These are phyloP conservation scores for Papiliotrema nemorosa DNA, from an alignment of 1,284 basidiomycete species.

Conservation along the genomic window DNA sequence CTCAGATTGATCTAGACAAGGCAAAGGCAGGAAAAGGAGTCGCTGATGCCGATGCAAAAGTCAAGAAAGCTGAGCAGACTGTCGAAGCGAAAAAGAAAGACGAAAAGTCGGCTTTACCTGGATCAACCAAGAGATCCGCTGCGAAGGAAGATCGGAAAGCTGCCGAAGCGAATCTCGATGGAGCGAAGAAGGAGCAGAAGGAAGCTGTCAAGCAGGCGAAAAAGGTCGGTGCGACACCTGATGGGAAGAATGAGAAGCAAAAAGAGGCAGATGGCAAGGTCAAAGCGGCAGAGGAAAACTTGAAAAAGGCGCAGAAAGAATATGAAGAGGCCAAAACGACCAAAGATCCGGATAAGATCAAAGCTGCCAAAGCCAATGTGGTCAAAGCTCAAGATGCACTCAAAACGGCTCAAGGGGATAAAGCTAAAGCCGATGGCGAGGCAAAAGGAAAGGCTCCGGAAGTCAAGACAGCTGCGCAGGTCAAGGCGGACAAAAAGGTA, in stretches of 20 bases:
- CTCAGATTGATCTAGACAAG: no score
- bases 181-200: no score
- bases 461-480: neutral
- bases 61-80: neutral
- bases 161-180: no score
- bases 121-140: no score
- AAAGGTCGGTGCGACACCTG: no score
- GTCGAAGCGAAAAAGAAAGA: no score
- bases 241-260: no score
- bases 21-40: no score
- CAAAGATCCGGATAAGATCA: neutral
- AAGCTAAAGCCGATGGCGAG: neutral
- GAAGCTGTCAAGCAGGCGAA: no score
- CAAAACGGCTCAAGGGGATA: neutral
- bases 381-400: neutral
- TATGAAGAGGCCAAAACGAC: neutral
- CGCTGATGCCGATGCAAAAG: no score
- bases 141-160: no score
- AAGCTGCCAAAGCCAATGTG: neutral
- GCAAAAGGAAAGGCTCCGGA: neutral
- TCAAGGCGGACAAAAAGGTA: neutral
- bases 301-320: neutral
- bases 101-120: no score
- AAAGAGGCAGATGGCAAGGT: neutral
- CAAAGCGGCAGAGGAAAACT: conserved; percentile 4